phyloP scores from a whole-genome alignment of 805 yeast species.

The Metschnikowia baotianmanensis region DNA sequence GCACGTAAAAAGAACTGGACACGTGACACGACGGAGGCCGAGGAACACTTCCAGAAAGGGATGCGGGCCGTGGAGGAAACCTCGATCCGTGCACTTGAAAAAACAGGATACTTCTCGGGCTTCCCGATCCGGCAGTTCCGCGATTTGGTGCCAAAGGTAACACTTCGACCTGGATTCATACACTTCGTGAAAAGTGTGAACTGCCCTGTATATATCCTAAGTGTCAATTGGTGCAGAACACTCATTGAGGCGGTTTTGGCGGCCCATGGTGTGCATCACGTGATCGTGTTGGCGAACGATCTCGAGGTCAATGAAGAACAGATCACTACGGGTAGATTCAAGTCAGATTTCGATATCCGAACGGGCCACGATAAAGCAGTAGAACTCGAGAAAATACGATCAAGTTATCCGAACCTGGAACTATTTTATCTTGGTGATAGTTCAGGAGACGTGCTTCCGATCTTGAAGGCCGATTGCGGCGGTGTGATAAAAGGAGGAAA shows the following conservation, averaged over 20 bases:
- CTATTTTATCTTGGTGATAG: conserved; percentile 61
- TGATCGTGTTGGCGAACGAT: conserved; percentile 49
- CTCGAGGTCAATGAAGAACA: conserved; percentile 35
- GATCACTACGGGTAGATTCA: conserved; percentile 32
- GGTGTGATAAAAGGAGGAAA: conserved; percentile 40
- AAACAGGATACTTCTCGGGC: conserved; percentile 41
- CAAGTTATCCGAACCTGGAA: conserved; percentile 12
- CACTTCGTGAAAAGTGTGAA: conserved; percentile 25
- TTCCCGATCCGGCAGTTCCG: conserved; percentile 31
- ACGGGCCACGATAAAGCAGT: conserved; percentile 55
- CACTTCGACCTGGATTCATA: conserved; percentile 39
- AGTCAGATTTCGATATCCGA: conserved; percentile 27
- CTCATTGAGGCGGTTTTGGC: conserved; percentile 40
- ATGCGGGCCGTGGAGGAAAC: conserved; percentile 45
- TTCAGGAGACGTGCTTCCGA: conserved; percentile 48
- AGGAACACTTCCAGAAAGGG: conserved; percentile 45
- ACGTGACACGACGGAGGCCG: conserved; percentile 34
- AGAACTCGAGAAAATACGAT: conserved; percentile 14
- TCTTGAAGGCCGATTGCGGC: conserved; percentile 47
- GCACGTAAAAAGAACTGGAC: conserved; percentile 1
- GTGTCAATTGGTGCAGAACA: conserved; percentile 61
- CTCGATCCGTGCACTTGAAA: conserved; percentile 45
- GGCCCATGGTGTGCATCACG: conserved; percentile 20
- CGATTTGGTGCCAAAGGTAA: conserved; percentile 35
- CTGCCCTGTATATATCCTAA: conserved; percentile 45